Evolutionary conservation across 306 rosid species (phyloP).

Genomic region (Astragalus glycyphyllos): DNA sequence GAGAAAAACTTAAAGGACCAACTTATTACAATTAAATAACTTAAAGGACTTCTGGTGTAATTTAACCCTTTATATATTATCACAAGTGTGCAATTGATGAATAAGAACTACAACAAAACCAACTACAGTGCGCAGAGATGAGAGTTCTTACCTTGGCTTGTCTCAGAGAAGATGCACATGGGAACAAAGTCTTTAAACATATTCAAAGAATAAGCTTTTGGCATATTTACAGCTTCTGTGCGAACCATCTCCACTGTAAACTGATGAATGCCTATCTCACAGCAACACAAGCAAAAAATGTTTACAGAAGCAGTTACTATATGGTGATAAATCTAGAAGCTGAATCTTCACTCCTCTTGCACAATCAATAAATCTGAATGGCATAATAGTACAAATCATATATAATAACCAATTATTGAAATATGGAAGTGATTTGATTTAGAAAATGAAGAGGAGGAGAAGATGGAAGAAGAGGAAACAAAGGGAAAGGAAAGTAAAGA

Average conservation of each 20-base stretch:
- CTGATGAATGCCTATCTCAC: conserved; percentile 51
- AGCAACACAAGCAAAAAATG: conserved; percentile 26
- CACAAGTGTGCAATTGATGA: conserved; percentile 15
- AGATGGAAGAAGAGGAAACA: too few species aligned
- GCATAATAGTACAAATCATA: conserved; percentile 4
- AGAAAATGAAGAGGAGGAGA: too few species aligned
- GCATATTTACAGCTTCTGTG: conserved; percentile 63
- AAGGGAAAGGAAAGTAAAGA: too few species aligned
- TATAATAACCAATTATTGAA: not conserved
- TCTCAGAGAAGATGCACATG: conserved; percentile 88
- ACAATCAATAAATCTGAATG: not conserved
- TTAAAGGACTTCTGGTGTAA: too few species aligned
- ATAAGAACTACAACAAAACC: not conserved
- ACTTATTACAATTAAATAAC: too few species aligned
- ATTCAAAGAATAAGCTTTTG: conserved; percentile 77
- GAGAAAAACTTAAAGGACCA: too few species aligned
- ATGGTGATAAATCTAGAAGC: conserved; percentile 25
- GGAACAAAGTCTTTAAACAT: conserved; percentile 96
- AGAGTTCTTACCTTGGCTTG: conserved; percentile 76
- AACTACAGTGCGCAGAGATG: conserved; percentile 22
- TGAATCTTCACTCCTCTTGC: conserved; percentile 8
- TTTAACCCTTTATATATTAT: too few species aligned
- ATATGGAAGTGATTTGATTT: conserved; percentile 21
- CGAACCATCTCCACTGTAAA: conserved; percentile 92
- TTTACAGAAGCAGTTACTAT: conserved; percentile 8